Evolutionary conservation across 768 basidiomycete genomes (phyloP).

Genomic region (Tulasnella sp.): DNA sequence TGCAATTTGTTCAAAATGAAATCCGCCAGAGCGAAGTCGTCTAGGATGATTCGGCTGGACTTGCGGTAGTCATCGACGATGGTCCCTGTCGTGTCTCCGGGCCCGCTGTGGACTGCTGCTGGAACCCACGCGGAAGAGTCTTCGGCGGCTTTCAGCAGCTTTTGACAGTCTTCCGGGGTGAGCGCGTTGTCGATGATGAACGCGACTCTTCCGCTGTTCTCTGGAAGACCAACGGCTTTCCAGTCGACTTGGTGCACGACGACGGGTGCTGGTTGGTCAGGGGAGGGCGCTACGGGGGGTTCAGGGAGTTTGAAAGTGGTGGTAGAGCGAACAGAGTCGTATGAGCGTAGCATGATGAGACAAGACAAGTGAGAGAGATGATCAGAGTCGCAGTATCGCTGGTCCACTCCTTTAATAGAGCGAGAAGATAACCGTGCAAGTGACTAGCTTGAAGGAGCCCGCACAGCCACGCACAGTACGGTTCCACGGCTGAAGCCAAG

Average conservation of each 20-base stretch:
- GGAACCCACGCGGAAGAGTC: not conserved
- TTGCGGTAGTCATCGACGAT: slow-evolving; percentile 6
- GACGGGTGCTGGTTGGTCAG: slow-evolving; percentile 3
- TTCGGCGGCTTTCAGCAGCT: slow-evolving; percentile 7
- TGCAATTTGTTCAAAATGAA: slow-evolving; percentile 12
- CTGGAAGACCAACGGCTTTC: not conserved
- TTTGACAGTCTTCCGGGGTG: slow-evolving; percentile 12
- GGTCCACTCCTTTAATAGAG: too few species aligned
- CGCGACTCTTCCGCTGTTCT: slow-evolving; percentile 10
- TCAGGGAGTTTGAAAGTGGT: not conserved
- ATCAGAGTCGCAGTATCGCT: not conserved
- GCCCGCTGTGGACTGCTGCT: not conserved
- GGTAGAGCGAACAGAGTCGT: not conserved
- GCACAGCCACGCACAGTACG: too few species aligned
- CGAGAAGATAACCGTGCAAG: too few species aligned
- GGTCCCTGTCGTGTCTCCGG: not conserved
- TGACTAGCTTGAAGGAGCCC: too few species aligned
- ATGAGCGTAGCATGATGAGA: not conserved
- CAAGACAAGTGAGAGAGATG: not conserved
- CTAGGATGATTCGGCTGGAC: slow-evolving; percentile 6
- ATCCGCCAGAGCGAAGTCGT: slow-evolving; percentile 9
- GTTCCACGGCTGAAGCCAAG: too few species aligned
- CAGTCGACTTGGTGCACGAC: slow-evolving; percentile 12
- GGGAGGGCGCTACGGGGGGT: not conserved
- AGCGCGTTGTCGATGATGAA: slow-evolving; percentile 14